Conservation (phyloP, 2,329 filamentous ascomycete genomes). For the Penicillium concentricum region DNA sequence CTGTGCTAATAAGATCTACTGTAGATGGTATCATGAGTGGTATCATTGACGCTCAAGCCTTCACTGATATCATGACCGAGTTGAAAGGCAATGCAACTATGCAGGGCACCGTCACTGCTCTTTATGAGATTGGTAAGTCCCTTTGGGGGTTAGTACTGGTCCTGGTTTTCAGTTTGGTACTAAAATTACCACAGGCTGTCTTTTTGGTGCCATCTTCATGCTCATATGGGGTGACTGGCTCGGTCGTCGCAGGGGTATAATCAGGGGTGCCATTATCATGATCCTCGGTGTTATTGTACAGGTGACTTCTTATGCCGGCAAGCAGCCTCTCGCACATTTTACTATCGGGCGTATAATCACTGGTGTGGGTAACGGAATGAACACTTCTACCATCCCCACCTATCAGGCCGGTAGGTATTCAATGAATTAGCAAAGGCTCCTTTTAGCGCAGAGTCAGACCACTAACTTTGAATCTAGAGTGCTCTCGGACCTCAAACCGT, state of each 20-base stretch:
- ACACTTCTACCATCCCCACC: conserved; percentile 49
- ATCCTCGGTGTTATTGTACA: conserved; percentile 28
- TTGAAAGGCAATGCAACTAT: conserved; percentile 38
- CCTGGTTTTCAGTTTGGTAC: neutral
- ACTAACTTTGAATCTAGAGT: conserved; percentile 26
- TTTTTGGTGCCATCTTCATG: conserved; percentile 28
- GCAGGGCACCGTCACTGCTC: conserved; percentile 52
- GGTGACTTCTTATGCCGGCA: conserved; percentile 10
- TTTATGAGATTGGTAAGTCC: conserved; percentile 49
- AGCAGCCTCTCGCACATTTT: conserved; percentile 47
- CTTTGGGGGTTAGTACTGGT: too few relatives aligned
- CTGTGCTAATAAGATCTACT: neutral
- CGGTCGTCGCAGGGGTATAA: conserved; percentile 44
- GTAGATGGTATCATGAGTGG: conserved; percentile 27
- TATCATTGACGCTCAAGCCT: conserved; percentile 22
- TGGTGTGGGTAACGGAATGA: conserved; percentile 52
- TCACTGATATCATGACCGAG: conserved; percentile 22
- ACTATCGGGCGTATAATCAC: conserved; percentile 50
- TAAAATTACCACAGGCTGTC: conserved; percentile 20
- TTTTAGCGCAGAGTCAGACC: neutral
- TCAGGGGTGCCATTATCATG: conserved; percentile 54
- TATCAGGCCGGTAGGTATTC: conserved; percentile 41
- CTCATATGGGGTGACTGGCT: conserved; percentile 26
- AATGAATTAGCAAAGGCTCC: neutral
- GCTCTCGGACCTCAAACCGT: conserved; percentile 51